Evolutionary conservation across 2,329 filamentous ascomycete species (phyloP), one percentile per base, ranked within the genome.

Genomic region (Alternaria alternata): DNA sequence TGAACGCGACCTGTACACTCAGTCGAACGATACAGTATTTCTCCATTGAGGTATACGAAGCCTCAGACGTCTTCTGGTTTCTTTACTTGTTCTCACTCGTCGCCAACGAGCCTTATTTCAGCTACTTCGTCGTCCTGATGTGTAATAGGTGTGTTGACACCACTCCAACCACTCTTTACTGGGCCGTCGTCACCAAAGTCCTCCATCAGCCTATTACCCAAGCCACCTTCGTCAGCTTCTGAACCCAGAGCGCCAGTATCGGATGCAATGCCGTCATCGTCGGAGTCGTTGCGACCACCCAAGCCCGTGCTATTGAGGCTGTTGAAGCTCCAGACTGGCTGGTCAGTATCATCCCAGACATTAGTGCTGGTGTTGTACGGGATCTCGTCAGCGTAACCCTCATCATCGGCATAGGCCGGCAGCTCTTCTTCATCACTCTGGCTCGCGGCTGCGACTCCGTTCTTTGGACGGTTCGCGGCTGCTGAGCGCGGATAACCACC

Each of bases 401-500:
- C 67, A 4, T 71, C 67, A 5, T 70, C 71, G 39, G 54, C 67
- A 53, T 75, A 75, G 8, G 69, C 64, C 24, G 65, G 67, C 12
- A 54, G 61, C 54, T 43, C 61, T 42, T 44, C 63, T 36, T 67
- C 69, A 63, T 75, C 70, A 63, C 67, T 74, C 59, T 61, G 69
- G 65, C 55, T 75, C 75, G 28, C 75, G 68, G 62, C 74, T 77
- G 32, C 74, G 70, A 56, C 75, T 78, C 63, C 75, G 64, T 64
- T 77, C 73, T 59, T 72, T 66, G 54, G 70, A 74, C 43, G 71
- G 64, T 56, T 78, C 74, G 53, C 74, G 59, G 62, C 73, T 76
- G 57, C 69, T 65, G 68, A 72, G 64, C 62, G 69, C 66, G 39
- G 66, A 68, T 65, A 77, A 72, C 75, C 77, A 75, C 64, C 72